Conservation (phyloP, 306 rosid genomes). For the Medicago lupulina region DNA sequence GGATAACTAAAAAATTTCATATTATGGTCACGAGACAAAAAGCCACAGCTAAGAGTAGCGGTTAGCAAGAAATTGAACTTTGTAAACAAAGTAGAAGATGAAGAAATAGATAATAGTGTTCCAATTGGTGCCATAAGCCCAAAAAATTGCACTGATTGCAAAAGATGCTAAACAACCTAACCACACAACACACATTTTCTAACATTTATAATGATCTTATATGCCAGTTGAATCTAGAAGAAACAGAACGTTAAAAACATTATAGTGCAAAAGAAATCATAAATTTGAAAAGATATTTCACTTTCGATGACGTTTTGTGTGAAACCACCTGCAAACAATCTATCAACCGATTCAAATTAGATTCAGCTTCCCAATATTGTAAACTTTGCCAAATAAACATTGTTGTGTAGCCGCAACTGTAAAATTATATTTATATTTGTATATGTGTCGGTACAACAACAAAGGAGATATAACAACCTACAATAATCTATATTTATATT, state of each 20-base stretch:
- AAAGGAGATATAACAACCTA: conserved; percentile 44
- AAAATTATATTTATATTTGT: background rate
- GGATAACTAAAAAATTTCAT: too few species aligned
- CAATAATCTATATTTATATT: conserved; percentile 37
- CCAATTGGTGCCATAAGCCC: background rate
- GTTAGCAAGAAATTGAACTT: background rate
- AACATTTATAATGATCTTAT: background rate
- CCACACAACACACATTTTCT: background rate
- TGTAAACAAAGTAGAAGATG: conserved; percentile 5
- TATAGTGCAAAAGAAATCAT: conserved; percentile 9
- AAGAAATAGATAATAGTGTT: background rate
- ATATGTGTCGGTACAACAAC: background rate
- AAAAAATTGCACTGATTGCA: background rate
- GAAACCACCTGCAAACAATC: conserved; percentile 16
- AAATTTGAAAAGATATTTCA: conserved; percentile 22
- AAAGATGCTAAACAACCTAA: conserved; percentile 15
- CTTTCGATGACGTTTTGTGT: background rate
- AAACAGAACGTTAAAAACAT: background rate
- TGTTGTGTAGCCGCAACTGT: conserved; percentile 9
- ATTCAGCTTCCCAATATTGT: background rate
- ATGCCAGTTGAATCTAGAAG: conserved; percentile 4
- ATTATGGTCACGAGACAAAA: too few species aligned
- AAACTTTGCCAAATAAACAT: conserved; percentile 23
- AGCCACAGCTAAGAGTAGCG: background rate
- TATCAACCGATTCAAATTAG: conserved; percentile 6